Percentiles rank a stretch among this genome's conserved stretches.
Evolutionary conservation across 179 eudicot species (phyloP).

Genomic region (Beta corolliflora): DNA sequence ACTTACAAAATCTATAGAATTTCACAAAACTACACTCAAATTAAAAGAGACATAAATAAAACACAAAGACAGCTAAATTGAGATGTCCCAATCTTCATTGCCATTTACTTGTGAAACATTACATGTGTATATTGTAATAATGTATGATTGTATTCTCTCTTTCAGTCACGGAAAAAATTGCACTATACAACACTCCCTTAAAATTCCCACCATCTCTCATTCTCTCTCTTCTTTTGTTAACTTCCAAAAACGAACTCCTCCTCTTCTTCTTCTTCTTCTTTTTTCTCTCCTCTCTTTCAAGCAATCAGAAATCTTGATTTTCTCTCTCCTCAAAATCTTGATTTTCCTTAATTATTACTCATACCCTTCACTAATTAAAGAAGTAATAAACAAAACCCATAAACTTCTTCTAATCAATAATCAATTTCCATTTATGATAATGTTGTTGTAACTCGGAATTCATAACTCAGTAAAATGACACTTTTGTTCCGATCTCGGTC

Average conservation of each 20-base stretch:
- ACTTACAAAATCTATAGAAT: background rate
- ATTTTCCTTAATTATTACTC: background rate
- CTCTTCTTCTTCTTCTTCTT: no score
- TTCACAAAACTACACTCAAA: background rate
- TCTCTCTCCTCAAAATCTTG: background rate
- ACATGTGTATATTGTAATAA: background rate
- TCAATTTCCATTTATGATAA: background rate
- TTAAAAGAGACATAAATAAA: conserved; percentile 1
- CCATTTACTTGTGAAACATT: conserved; percentile 6
- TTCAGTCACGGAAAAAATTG: conserved; percentile 26
- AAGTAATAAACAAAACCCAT: background rate
- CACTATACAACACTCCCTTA: background rate
- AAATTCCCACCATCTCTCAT: background rate
- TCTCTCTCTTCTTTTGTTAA: background rate
- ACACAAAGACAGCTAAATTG: background rate
- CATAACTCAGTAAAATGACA: conserved; percentile 39
- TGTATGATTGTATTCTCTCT: no score
- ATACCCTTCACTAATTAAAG: background rate
- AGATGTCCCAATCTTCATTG: conserved; percentile 8
- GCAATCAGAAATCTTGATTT: background rate
- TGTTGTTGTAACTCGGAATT: background rate
- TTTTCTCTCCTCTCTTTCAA: conserved; percentile 7
- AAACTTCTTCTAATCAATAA: background rate
- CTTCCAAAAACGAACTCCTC: conserved; percentile 17
- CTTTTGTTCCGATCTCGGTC: conserved; percentile 77